Evolutionary conservation across 176 grass and related monocot genomes (phyloP), one percentile per base, ranked within the genome.

Genomic region (Pontederia paniculata): DNA sequence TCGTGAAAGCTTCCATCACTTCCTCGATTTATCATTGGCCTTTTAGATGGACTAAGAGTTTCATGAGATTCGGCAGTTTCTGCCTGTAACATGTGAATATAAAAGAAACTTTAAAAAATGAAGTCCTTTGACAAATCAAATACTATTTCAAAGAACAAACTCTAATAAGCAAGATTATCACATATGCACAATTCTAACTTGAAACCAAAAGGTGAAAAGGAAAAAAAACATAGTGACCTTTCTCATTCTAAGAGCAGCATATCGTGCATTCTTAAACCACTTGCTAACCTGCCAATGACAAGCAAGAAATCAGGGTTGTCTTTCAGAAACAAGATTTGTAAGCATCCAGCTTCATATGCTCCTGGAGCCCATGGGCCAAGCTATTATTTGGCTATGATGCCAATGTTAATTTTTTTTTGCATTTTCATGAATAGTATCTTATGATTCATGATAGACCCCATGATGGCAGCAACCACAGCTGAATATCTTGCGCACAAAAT

Each of bases 191-290:
- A 50, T n/a, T 15, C 13, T 15, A n/a, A 17, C 15, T 17, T 50
- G n/a, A 16, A 50, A 37, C 28, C 3, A 6, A 37, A 37, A 37
- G 1, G 7, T 37, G 28, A 37, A 6, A 50, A 15, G 15, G 8
- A 50, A 15, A 45, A 46, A 44, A 57, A n/a, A 54, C 23, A 76
- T 78, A 55, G 17, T 9, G 70, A 73, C 85, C 90, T 95, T 86
- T 53, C 90, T 75, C 49, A 80, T 74, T 80, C 78, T 81, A 70
- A 95, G 76, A 78, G 82, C 82, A 83, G 90, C 82, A 76, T 78
- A 89, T 52, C 90, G 61, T 70, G 90, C 81, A 89, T 95, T 95
- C 74, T 86, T 95, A 78, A 95, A 95, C 90, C 90, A 95, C 72
- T 75, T 83, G 73, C 83, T 80, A 72, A 95, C 81, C 85, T 95